Evolutionary conservation across 306 rosid genomes (phyloP).

Genomic region (Neltuma alba): DNA sequence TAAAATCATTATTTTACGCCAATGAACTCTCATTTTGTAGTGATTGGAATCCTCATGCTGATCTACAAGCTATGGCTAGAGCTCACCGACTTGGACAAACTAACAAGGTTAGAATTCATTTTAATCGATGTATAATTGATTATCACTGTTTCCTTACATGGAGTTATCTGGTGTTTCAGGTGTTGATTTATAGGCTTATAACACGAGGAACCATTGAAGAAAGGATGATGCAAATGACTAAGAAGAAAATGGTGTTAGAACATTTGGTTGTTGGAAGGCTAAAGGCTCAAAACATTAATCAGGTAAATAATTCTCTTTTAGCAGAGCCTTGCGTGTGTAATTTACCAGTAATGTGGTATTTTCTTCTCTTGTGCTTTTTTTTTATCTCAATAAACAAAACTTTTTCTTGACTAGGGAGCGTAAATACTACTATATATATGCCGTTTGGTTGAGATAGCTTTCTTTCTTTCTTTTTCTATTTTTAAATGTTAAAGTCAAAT

Average conservation of each 20-base stretch:
- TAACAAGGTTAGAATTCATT: conserved; percentile 69
- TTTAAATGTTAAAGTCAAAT: conserved; percentile 4
- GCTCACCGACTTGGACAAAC: conserved; percentile 99
- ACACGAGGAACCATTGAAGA: conserved; percentile 97
- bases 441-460: conserved; percentile 14
- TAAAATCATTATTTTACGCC: conserved; percentile 8
- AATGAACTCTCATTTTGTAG: conserved; percentile 49
- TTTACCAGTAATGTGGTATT: neutral
- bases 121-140: conserved; percentile 15
- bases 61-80: conserved; percentile 99
- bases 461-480: neutral
- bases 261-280: conserved; percentile 97
- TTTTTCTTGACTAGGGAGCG: conserved; percentile 2
- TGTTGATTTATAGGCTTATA: conserved; percentile 92
- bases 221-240: conserved; percentile 99
- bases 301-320: conserved; percentile 56
- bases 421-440: neutral
- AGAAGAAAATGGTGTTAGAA: conserved; percentile 99
- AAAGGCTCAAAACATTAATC: conserved; percentile 93
- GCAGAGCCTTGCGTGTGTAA: conserved; percentile 6
- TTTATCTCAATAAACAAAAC: neutral
- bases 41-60: conserved; percentile 99
- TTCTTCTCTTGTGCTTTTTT: conserved; percentile 4
- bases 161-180: conserved; percentile 59
- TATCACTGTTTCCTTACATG: conserved; percentile 25